Evolutionary conservation across 345 rosid genomes (phyloP), one percentile per base, ranked within the genome.

Genomic region (Cardamine resedifolia): DNA sequence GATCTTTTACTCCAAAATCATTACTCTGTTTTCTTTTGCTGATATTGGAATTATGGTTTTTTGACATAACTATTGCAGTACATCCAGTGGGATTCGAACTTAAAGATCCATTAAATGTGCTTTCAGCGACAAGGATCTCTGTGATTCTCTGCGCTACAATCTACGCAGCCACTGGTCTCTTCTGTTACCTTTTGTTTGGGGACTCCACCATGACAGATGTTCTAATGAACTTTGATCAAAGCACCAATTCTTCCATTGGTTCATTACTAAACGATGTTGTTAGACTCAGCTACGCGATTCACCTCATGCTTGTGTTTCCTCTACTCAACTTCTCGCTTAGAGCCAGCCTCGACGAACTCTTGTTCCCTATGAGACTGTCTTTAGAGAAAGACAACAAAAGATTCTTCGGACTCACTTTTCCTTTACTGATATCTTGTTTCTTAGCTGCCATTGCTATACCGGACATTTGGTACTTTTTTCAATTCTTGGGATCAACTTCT

Each of bases 281-380:
- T 49, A 81, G 97, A 63, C 51, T 89, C 43, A 90, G 92, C 85
- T 93, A 89, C 18, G 91, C 91, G 2, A 58, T 93, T 34, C 98
- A 90, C 81, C 87, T 93, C 49, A 79, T 88, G 81, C 85, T 90
- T 15, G 97, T 88, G 64, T 93, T 88, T 78, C 98, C 98, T 18
- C 81, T 93, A 5, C 34, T 93, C 71, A 90, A 87, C 82, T 93
- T 89, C 90, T 83, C 97, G 0, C 59, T 90, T 55, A 79, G 96
- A 60, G 79, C 85, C 56, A 88, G 81, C 78, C 74, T 93, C 0
- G 92, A 93, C 15, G 97, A 86, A 18, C 72, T 88, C 30, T 78
- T 93, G 56, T 90, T 89, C 81, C 84, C 88, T 1, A 70, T 27
- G 44, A 82, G 65, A 58, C 68, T 68, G 4, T 70, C 59, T 55